Evolutionary conservation across 1,139 yeast species (phyloP), one percentile per base, ranked within the genome.

Genomic region (Ashbya aceris): DNA sequence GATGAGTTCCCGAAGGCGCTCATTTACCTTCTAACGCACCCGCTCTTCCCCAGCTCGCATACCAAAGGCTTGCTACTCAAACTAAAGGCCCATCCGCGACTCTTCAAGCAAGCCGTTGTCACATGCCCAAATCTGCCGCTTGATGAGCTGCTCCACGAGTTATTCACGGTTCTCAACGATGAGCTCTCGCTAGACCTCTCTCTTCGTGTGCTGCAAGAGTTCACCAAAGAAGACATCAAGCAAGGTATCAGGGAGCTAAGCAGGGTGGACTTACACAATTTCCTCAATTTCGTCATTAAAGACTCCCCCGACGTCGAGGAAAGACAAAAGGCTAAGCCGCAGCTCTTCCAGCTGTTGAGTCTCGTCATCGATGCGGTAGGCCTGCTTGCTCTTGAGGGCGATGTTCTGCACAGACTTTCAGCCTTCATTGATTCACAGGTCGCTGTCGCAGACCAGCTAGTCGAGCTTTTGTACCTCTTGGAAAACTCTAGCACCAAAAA

Each of bases 21-120:
- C 43, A 74, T 83, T 5, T 89, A 85, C 58, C 68, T 87, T 33
- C 69, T 89, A 48, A 84, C 95, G 2, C 95, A 86, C 64, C 96
- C 96, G 20, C 65, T 85, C 29, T 86, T 82, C 62, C 96, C 96
- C 8, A 64, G 69, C 4, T 65, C 69, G 17, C 74, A 69, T 51
- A 69, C 84, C 6, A 65, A 66, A 2, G 80, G 78, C 1, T 62
- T 89, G 38, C 61, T 84, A 39, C 52, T 63, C 7, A 68, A 72
- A 38, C 69, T 86, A 32, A 64, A 66, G 45, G 50, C 65, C 2
- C 70, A 74, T 47, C 77, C 83, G 32, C 73, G 83, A 42, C 69
- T 87, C 45, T 71, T 83, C 59, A 77, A 86, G 61, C 95, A 83
- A 59, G 91, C 94, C 1, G 73, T 86, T 40, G 83, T 79, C 10